Evolutionary conservation across 108 stramenopile genomes (phyloP).

Genomic region (Nannochloropsis salina): DNA sequence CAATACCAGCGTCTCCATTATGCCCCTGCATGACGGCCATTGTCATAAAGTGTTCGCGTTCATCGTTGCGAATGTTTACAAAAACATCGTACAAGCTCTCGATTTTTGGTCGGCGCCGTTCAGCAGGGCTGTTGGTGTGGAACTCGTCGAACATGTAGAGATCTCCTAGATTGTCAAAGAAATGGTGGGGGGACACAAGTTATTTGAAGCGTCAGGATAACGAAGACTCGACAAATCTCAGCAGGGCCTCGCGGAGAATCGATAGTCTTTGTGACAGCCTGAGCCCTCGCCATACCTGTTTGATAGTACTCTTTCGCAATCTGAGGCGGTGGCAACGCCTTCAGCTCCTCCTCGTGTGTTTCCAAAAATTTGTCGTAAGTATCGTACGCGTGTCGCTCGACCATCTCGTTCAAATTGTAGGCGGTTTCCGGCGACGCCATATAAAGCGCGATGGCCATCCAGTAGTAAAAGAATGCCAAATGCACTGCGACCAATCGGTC

Average conservation of each 20-base stretch:
- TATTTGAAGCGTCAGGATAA: neutral
- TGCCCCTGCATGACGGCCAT: constrained; percentile 28
- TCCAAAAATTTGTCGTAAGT: constrained; percentile 72
- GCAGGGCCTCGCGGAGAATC: too few relatives aligned
- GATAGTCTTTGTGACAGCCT: neutral
- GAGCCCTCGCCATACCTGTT: neutral
- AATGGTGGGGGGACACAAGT: neutral
- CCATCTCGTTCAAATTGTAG: constrained; percentile 68
- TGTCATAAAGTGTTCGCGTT: constrained; percentile 65
- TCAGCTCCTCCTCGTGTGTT: constrained; percentile 61
- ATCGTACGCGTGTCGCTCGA: constrained; percentile 76
- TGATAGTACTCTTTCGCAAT: constrained; percentile 63
- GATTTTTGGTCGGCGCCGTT: constrained; percentile 26
- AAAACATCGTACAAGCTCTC: constrained; percentile 74
- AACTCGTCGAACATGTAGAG: constrained; percentile 54
- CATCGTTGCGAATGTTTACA: constrained; percentile 72
- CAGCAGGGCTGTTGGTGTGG: constrained; percentile 40
- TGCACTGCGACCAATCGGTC: constrained; percentile 68
- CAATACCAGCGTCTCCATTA: neutral
- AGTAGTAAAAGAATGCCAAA: constrained; percentile 84
- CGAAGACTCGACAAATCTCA: constrained; percentile 22
- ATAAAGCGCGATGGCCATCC: constrained; percentile 66
- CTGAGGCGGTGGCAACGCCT: constrained; percentile 57
- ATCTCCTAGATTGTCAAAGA: constrained; percentile 58
- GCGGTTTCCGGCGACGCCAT: constrained; percentile 62